A percentile compares a stretch with the other conserved stretches of the same genome.
These are phyloP conservation scores for Leccinellum luteum DNA, from an alignment of 768 basidiomycete genomes.

Conservation along the genomic window DNA sequence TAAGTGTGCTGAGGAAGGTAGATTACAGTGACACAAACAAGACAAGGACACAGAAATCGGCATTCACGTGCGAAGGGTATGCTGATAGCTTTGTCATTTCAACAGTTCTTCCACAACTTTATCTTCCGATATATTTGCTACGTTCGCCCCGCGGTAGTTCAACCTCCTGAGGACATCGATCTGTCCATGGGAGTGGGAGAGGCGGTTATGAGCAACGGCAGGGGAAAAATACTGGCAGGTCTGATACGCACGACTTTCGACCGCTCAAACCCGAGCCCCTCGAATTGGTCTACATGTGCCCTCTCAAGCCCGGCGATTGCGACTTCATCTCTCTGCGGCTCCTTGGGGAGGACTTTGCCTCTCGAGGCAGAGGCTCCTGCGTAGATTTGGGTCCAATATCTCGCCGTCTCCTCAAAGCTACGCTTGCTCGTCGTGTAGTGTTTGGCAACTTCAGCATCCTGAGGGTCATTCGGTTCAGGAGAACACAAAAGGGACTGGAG, in stretches of 20 bases:
- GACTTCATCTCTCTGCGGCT: constrained; percentile 43
- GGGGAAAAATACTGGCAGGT: not conserved
- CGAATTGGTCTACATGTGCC: constrained; percentile 83
- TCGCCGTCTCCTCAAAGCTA: constrained; percentile 89
- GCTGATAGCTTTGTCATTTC: constrained; percentile 41
- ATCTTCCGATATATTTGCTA: constrained; percentile 77
- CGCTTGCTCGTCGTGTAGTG: constrained; percentile 88
- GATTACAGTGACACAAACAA: constrained; percentile 27
- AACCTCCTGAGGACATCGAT: constrained; percentile 85
- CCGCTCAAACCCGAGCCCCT: constrained; percentile 77
- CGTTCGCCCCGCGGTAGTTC: constrained; percentile 85
- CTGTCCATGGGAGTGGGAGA: constrained; percentile 36
- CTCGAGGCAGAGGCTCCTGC: constrained; percentile 67
- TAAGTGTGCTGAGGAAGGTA: constrained; percentile 14
- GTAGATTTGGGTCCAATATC: constrained; percentile 92
- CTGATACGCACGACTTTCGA: constrained; percentile 73
- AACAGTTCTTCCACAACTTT: constrained; percentile 84
- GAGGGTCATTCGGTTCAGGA: constrained; percentile 94
- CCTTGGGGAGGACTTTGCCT: constrained; percentile 33
- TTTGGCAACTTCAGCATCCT: constrained; percentile 97
- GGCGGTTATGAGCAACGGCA: not conserved
- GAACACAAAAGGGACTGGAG: constrained; percentile 90
- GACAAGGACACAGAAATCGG: constrained; percentile 25
- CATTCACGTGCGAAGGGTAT: constrained; percentile 27
- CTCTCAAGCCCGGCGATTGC: constrained; percentile 78